Base-by-base conservation (phyloP, 495 filamentous ascomycete species). In the Hyphodiscus hymeniophilus region DNA sequence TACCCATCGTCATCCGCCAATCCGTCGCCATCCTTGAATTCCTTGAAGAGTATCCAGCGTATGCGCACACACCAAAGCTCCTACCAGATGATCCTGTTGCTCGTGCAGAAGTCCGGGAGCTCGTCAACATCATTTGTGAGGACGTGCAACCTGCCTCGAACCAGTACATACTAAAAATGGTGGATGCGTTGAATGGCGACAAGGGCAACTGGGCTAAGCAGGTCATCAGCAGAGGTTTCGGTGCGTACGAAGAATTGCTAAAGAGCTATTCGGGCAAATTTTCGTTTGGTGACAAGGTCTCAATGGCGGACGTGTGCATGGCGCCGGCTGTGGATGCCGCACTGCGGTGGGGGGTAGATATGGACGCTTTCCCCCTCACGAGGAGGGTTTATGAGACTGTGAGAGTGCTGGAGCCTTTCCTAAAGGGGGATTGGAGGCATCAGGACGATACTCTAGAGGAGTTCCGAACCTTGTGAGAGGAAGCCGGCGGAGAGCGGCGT, bases 61-160 rank as follows among this genome's bases (percentile, higher is more conserved):
- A 59, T 56, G 63, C 69, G 4, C 21, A 40, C 16, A 48, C 20
- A 28, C 50, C 28, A 30, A 52, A 17, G 38, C 56, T 75, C 11
- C 66, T 76, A 0, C 73, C 73, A 7, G 54, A 54, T 0, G 54
- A 72, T 32, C 56, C 66, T 0, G 43, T 50, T 5, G 23, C 38
- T 5, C 59, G 73, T 16, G 73, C 70, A 0, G 43, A 58, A 3
- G 71, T 71, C 7, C 63, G 71, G 22, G 65, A 64, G 28, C 55
- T 77, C 5, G 55, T 67, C 1, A 38, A 59, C 13, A 74, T 77
- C n/a, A 66, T 77, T 36, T 63, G 63, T 6, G 64, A 63, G 38
- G 74, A 77, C 48, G 57, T 73, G 16, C 72, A 75, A 46, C 73
- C 74, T 22, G 60, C 72, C 1, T 70, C 70, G n/a, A 77, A 75